Evolutionary conservation across 768 basidiomycete genomes (phyloP).

Genomic region (Aureoboletus auriporus): DNA sequence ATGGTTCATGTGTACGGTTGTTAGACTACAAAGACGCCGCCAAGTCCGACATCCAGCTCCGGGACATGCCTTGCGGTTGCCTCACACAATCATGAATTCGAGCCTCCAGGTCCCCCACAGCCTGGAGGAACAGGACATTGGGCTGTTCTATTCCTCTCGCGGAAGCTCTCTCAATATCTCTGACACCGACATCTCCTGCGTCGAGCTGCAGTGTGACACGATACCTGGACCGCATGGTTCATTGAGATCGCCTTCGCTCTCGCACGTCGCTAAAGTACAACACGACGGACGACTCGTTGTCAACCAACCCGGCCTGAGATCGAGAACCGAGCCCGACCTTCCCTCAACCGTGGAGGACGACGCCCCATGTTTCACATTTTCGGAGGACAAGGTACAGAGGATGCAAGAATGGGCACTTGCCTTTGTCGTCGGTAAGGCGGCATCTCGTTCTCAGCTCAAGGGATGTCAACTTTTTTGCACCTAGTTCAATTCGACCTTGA

Average conservation of each 20-base stretch:
- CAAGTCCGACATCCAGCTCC: too few species aligned
- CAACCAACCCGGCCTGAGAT: constrained; percentile 36
- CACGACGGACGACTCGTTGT: constrained; percentile 8
- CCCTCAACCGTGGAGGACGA: constrained; percentile 36
- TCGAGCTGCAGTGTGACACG: constrained; percentile 13
- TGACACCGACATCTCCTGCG: constrained; percentile 20
- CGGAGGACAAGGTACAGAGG: constrained; percentile 41
- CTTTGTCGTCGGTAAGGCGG: constrained; percentile 58
- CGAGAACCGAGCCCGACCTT: constrained; percentile 44
- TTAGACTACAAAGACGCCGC: too few species aligned
- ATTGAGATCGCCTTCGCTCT: constrained; percentile 34
- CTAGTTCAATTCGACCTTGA: constrained; percentile 88
- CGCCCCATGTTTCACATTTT: constrained; percentile 42
- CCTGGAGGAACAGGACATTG: constrained; percentile 30
- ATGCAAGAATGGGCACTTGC: constrained; percentile 67
- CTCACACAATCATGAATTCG: constrained; percentile 6
- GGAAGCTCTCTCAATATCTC: constrained; percentile 22
- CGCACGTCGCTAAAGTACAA: constrained; percentile 22
- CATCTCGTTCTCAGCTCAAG: neutral
- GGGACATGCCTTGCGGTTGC: too few species aligned
- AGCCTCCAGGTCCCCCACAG: constrained; percentile 8
- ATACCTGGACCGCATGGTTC: constrained; percentile 1
- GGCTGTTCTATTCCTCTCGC: constrained; percentile 20
- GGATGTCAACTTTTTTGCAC: constrained; percentile 4
- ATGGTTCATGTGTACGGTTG: constrained; percentile 8